These are phyloP conservation scores for Debaryomyces sp. DNA, from an alignment of 1,139 yeast genomes.

Conservation along the genomic window DNA sequence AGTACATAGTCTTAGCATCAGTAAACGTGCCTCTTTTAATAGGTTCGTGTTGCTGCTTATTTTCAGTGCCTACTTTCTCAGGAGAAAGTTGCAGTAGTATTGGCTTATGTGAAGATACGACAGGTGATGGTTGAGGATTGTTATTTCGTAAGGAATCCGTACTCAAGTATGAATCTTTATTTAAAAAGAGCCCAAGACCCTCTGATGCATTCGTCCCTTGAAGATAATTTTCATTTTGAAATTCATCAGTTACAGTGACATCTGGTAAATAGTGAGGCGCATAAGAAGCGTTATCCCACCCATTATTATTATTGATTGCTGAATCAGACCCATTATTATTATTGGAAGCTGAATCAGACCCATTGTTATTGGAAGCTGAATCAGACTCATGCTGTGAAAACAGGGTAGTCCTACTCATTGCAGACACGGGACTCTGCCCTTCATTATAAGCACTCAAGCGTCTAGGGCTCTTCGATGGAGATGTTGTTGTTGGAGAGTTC, in stretches of 20 bases:
- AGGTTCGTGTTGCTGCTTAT: background rate
- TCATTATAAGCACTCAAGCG: background rate
- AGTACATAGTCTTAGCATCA: slow-evolving; percentile 16
- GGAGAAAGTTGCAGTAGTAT: slow-evolving; percentile 1
- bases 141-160: background rate
- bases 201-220: slow-evolving; percentile 13
- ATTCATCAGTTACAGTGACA: slow-evolving; percentile 4
- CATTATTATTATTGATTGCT: too few relatives aligned
- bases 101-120: background rate
- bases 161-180: background rate
- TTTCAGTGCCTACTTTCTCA: background rate
- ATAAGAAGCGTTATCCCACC: background rate
- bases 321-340: background rate
- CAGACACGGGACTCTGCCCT: background rate
- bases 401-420: background rate
- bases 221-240: background rate
- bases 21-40: slow-evolving; percentile 10
- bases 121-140: background rate
- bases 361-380: background rate
- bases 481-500: slow-evolving; percentile 14
- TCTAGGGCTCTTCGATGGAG: slow-evolving; percentile 1
- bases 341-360: background rate
- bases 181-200: slow-evolving; percentile 13
- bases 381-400: background rate
- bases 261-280: background rate